Percentiles rank a stretch among this genome's conserved stretches.
These are phyloP conservation scores for Rhodotorula sp. DNA, from an alignment of 1,284 basidiomycete species.

Conservation along the genomic window DNA sequence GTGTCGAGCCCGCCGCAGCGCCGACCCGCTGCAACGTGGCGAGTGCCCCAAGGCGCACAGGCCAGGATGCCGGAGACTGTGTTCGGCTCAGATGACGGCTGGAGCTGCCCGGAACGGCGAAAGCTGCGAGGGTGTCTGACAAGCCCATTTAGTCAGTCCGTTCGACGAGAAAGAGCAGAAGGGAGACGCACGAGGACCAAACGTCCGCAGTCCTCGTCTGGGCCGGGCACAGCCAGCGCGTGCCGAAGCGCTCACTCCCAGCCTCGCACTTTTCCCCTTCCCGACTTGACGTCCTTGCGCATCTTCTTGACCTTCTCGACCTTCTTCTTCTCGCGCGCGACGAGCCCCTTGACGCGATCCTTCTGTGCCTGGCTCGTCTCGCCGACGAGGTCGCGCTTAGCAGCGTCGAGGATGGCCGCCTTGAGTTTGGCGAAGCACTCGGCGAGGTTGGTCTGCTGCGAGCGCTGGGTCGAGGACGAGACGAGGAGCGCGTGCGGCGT, in stretches of 20 bases:
- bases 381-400: constrained; percentile 30
- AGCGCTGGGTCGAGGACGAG: constrained; percentile 24
- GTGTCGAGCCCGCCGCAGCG: too few relatives aligned
- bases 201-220: too few relatives aligned
- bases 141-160: too few relatives aligned
- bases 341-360: constrained; percentile 23
- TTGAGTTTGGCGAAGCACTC: constrained; percentile 34
- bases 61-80: too few relatives aligned
- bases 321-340: constrained; percentile 20
- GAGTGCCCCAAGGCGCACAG: too few relatives aligned
- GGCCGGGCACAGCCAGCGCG: too few relatives aligned
- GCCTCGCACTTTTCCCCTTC: constrained; percentile 10
- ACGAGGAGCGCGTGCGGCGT: constrained; percentile 30
- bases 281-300: constrained; percentile 24
- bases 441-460: constrained; percentile 30
- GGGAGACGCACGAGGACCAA: too few relatives aligned
- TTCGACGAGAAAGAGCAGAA: too few relatives aligned
- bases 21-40: too few relatives aligned
- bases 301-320: constrained; percentile 26
- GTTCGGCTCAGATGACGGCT: too few relatives aligned
- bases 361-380: constrained; percentile 35
- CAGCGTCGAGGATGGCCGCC: constrained; percentile 27
- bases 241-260: constrained; percentile 5
- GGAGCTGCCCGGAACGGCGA: too few relatives aligned
- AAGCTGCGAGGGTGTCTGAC: too few relatives aligned